These are phyloP conservation scores for Aspergillus bombycis DNA, from an alignment of 2,329 filamentous ascomycete species.

Conservation along the genomic window DNA sequence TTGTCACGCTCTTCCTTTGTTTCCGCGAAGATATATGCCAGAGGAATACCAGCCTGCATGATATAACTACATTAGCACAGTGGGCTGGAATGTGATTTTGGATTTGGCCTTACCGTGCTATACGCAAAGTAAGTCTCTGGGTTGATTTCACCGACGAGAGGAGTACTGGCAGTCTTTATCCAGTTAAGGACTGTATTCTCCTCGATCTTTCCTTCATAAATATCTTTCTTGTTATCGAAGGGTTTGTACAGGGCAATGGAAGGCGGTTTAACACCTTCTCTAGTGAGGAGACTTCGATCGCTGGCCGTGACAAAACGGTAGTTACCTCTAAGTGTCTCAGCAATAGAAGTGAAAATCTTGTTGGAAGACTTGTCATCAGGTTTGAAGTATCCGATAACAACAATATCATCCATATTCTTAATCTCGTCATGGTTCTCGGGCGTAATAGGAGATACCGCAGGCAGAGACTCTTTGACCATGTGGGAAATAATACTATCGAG, in stretches of 20 bases:
- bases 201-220: conserved; percentile 80
- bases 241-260: conserved; percentile 94
- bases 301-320: conserved; percentile 90
- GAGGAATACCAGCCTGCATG: conserved; percentile 73
- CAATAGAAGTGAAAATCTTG: conserved; percentile 75
- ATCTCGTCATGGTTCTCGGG: conserved; percentile 88
- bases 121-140: conserved; percentile 95
- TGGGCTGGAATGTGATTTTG: neutral
- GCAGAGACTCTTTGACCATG: conserved; percentile 98
- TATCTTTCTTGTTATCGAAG: conserved; percentile 93
- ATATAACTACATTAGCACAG: neutral
- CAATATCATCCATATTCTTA: conserved; percentile 97
- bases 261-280: conserved; percentile 85
- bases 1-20: conserved; percentile 83
- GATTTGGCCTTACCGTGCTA: conserved; percentile 68
- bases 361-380: conserved; percentile 80
- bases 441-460: conserved; percentile 81
- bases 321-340: conserved; percentile 78
- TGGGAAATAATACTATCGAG: conserved; percentile 67
- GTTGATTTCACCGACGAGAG: conserved; percentile 91
- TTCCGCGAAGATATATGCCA: conserved; percentile 98
- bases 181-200: conserved; percentile 79
- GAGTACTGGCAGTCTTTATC: conserved; percentile 81
- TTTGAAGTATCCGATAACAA: conserved; percentile 85
- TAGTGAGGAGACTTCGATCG: conserved; percentile 82